A percentile compares a stretch with the other conserved stretches of the same genome.
Conservation (phyloP, 2,329 filamentous ascomycete genomes). For the Aspergillus viridinutans region DNA sequence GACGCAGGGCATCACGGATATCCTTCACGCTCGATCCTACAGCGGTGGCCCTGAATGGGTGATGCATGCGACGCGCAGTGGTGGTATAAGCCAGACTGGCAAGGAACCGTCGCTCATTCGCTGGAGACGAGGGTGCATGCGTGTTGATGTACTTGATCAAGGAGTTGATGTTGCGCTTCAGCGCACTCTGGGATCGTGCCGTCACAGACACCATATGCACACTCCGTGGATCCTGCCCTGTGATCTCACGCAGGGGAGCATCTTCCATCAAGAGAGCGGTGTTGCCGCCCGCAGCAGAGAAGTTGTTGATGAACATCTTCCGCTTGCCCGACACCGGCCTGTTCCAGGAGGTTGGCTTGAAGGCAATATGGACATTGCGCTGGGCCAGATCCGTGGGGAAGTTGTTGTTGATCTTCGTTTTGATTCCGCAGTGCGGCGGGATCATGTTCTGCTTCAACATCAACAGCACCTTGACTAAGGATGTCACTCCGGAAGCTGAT, state of each 20-base stretch:
- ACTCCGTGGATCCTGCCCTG: conserved; percentile 46
- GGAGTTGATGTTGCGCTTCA: conserved; percentile 50
- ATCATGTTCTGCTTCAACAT: conserved; percentile 62
- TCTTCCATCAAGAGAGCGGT: conserved; percentile 62
- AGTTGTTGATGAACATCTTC: conserved; percentile 57
- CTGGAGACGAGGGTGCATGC: conserved; percentile 29
- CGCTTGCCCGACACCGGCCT: conserved; percentile 29
- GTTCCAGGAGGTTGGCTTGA: conserved; percentile 41
- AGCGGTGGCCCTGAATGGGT: conserved; percentile 34
- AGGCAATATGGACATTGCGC: conserved; percentile 34
- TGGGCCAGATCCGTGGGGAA: conserved; percentile 31
- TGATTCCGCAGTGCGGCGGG: conserved; percentile 65
- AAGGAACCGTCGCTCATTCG: conserved; percentile 39
- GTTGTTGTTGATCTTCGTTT: conserved; percentile 39
- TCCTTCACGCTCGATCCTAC: conserved; percentile 25
- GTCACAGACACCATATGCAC: conserved; percentile 55
- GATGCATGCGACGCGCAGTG: conserved; percentile 51
- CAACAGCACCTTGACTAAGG: conserved; percentile 59
- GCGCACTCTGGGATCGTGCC: conserved; percentile 47
- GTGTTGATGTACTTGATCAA: conserved; percentile 52
- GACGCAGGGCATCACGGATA: conserved; percentile 26
- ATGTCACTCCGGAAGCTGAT: conserved; percentile 30
- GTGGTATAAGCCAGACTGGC: conserved; percentile 60
- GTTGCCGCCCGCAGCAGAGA: conserved; percentile 66
- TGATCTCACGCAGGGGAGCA: conserved; percentile 39